phyloP scores from a whole-genome alignment of 352 stramenopile species.

The Phytophthora pisi region DNA sequence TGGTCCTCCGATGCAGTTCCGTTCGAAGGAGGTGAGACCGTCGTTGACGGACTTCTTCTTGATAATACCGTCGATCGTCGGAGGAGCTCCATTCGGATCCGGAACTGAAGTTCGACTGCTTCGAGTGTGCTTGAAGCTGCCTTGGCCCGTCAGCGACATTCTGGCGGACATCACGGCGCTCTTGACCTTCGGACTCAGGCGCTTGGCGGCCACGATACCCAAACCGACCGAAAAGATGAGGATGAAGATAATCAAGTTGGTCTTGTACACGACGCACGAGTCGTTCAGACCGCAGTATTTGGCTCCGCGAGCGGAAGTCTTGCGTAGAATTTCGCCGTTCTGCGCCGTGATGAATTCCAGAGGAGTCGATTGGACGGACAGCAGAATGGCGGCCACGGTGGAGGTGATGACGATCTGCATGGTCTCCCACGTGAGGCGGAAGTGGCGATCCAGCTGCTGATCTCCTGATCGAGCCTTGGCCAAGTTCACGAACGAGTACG shows the following conservation, averaged over 20 bases:
- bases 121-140: slow-evolving; percentile 1
- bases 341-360: slow-evolving; percentile 26
- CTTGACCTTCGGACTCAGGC: slow-evolving; percentile 26
- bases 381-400: slow-evolving; percentile 13
- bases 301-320: slow-evolving; percentile 19
- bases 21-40: slow-evolving; percentile 27
- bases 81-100: background rate
- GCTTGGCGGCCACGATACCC: slow-evolving; percentile 23
- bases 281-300: slow-evolving; percentile 36
- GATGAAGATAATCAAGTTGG: slow-evolving; percentile 31
- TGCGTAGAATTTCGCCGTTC: slow-evolving; percentile 36
- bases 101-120: background rate
- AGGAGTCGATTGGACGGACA: slow-evolving; percentile 14
- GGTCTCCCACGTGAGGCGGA: slow-evolving; percentile 35
- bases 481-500: slow-evolving; percentile 32
- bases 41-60: slow-evolving; percentile 18
- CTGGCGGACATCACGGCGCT: slow-evolving; percentile 16
- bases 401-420: slow-evolving; percentile 36
- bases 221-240: slow-evolving; percentile 24
- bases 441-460: slow-evolving; percentile 35
- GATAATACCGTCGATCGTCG: background rate
- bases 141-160: slow-evolving; percentile 6
- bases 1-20: slow-evolving; percentile 29
- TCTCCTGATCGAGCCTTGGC: slow-evolving; percentile 29
- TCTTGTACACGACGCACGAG: slow-evolving; percentile 38